phyloP scores from a whole-genome alignment of 805 yeast species.

The Saccharomycopsis sp. region DNA sequence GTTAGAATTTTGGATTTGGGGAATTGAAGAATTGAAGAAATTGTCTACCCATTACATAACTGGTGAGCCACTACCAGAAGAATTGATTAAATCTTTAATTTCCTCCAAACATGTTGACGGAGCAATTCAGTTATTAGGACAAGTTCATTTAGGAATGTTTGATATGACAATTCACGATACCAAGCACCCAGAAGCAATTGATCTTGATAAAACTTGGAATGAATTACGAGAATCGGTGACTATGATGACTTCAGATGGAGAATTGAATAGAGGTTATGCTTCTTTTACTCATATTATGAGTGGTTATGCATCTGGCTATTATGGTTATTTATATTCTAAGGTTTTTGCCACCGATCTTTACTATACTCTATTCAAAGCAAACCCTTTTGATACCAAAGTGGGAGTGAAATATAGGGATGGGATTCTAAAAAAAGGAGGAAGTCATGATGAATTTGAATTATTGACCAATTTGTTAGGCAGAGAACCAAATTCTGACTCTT shows the following conservation, averaged over 20 bases:
- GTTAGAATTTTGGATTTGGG: conserved; percentile 85
- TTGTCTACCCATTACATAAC: conserved; percentile 60
- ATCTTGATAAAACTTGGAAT: conserved; percentile 46
- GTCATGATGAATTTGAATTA: conserved; percentile 55
- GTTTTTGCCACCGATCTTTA: conserved; percentile 80
- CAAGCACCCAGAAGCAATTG: conserved; percentile 33
- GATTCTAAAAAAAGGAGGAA: conserved; percentile 65
- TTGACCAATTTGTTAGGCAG: conserved; percentile 63
- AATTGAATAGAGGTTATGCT: conserved; percentile 50
- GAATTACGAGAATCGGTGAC: conserved; percentile 49
- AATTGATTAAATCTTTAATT: conserved; percentile 45
- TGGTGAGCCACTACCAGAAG: conserved; percentile 45
- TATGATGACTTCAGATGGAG: conserved; percentile 43
- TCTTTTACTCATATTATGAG: conserved; percentile 76
- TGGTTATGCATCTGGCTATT: conserved; percentile 81
- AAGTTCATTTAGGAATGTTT: conserved; percentile 66
- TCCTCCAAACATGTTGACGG: conserved; percentile 65
- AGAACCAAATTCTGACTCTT: conserved; percentile 62
- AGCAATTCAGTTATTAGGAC: conserved; percentile 60
- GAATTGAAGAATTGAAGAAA: conserved; percentile 41
- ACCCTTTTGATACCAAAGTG: conserved; percentile 50
- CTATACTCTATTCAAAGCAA: conserved; percentile 51
- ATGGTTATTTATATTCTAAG: conserved; percentile 77
- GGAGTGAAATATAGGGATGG: conserved; percentile 64
- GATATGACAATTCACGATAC: conserved; percentile 65